A percentile compares a stretch with the other conserved stretches of the same genome.
phyloP scores from a whole-genome alignment of 2,329 filamentous ascomycete genomes.

The Anisogramma anomala region DNA sequence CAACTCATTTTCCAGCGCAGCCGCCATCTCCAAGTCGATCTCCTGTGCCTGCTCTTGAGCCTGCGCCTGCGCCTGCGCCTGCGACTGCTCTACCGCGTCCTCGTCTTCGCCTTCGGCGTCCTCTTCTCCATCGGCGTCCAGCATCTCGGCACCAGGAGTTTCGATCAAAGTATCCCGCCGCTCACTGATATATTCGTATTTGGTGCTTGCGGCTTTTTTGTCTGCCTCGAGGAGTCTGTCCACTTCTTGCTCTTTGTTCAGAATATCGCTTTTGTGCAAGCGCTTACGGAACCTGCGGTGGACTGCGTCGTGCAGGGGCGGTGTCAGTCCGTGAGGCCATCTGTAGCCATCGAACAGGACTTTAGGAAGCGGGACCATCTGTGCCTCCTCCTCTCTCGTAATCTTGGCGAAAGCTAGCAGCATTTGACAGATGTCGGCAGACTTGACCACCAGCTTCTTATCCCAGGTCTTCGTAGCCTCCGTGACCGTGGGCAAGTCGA shows the following conservation, averaged over 20 bases:
- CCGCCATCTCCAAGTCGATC: conserved; percentile 22
- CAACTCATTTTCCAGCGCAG: conserved; percentile 18
- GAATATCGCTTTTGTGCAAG: conserved; percentile 63
- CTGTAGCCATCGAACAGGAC: conserved; percentile 59
- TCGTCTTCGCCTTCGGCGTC: conserved; percentile 28
- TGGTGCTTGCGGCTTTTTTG: conserved; percentile 44
- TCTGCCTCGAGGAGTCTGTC: conserved; percentile 63
- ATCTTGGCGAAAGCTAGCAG: conserved; percentile 64
- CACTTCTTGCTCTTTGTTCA: conserved; percentile 72
- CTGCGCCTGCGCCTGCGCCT: too few relatives aligned
- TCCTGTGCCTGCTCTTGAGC: too few relatives aligned
- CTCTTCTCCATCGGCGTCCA: conserved; percentile 41
- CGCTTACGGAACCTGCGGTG: conserved; percentile 76
- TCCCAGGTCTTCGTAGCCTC: conserved; percentile 94
- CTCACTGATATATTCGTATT: conserved; percentile 54
- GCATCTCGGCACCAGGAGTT: conserved; percentile 25
- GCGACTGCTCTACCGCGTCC: conserved; percentile 11
- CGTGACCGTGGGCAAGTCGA: conserved; percentile 76
- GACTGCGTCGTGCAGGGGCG: conserved; percentile 75
- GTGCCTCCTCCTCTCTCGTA: conserved; percentile 52
- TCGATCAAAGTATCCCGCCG: conserved; percentile 18
- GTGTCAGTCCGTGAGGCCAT: conserved; percentile 78
- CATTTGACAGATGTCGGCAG: conserved; percentile 83
- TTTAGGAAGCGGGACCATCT: conserved; percentile 54
- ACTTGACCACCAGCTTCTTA: conserved; percentile 76